These are phyloP conservation scores for Trichophyton mentagrophytes DNA, from an alignment of 2,329 filamentous ascomycete genomes.

Conservation along the genomic window DNA sequence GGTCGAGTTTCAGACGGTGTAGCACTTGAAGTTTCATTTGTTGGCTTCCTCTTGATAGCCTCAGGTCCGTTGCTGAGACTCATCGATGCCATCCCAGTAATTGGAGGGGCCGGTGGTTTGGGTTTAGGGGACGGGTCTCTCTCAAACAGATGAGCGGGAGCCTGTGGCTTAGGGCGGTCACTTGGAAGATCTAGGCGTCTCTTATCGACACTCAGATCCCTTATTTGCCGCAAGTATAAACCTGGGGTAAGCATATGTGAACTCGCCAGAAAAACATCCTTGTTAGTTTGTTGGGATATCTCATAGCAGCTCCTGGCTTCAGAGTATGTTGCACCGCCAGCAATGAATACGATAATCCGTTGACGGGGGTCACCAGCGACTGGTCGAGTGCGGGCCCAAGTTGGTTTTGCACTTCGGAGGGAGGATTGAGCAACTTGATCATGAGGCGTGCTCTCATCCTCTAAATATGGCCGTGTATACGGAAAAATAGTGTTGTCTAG, in stretches of 20 bases:
- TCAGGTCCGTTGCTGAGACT: conserved; percentile 25
- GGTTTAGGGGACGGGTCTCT: conserved; percentile 48
- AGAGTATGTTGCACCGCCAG: conserved; percentile 86
- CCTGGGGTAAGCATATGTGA: conserved; percentile 85
- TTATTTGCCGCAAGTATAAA: conserved; percentile 69
- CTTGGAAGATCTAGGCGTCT: conserved; percentile 66
- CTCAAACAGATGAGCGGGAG: conserved; percentile 78
- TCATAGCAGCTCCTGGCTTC: conserved; percentile 87
- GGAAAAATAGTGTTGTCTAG: conserved; percentile 58
- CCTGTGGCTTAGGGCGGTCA: conserved; percentile 65
- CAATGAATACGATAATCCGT: conserved; percentile 85
- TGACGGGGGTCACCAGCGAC: conserved; percentile 70
- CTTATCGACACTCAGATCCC: conserved; percentile 63
- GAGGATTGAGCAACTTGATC: conserved; percentile 55
- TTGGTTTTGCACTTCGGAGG: conserved; percentile 80
- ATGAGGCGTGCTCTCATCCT: conserved; percentile 28
- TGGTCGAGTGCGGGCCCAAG: conserved; percentile 77
- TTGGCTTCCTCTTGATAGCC: conserved; percentile 7
- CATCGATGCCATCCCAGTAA: conserved; percentile 25
- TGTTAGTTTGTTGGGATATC: conserved; percentile 54
- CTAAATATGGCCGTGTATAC: conserved; percentile 56
- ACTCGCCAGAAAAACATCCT: conserved; percentile 77
- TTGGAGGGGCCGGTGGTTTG: conserved; percentile 25
- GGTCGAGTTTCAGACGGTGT: neutral
- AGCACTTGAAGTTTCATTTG: conserved; percentile 1